Evolutionary conservation across 2,329 filamentous ascomycete genomes (phyloP), one percentile per base, ranked within the genome.

Genomic region (Elsinoe arachidis): DNA sequence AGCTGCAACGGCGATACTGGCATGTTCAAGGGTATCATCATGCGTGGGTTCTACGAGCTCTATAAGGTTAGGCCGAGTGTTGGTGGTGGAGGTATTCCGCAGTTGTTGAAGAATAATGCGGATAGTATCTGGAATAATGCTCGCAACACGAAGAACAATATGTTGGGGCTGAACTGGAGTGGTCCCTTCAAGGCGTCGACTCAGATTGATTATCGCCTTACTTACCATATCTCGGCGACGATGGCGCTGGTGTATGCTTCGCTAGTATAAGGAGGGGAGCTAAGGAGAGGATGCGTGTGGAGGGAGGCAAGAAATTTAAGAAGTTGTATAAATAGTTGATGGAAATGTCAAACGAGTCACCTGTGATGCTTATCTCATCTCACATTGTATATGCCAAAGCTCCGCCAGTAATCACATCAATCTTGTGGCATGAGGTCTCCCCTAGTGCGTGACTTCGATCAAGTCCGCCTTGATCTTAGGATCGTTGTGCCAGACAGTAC

Each of bases 11-110:
- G 47, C 2, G 59, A 59, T 10, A 23, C 41, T 3, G 62, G 79
- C 37, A 82, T 87, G 64, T 90, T 89, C 77, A 89, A 90, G 69
- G 86, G 86, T 2, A 75, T 88, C 35, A 87, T 88, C 61, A 76
- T 81, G 14, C 78, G 84, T 17, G 87, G 87, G 65, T 71, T 90
- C 17, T 75, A 77, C 34, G 78, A 80, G 56, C 69, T 90, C 34
- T 74, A 85, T 19, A 65, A 70, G 1, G 78, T 70, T 2, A 76
- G 76, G 1, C 79, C 80, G 0, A 71, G 78, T 37, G 67, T 73
- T 2, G 67, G 67, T 9, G 85, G 83, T 64, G 72, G 69, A 6
- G 66, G 70, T 2, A 60, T 60, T 11, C 38, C 60, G 14, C 58
- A 55, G 1, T 83, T 84, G 57, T 79, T 89, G 57, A 68, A 76